Percentiles rank a stretch among this genome's conserved stretches.
Conservation (phyloP, 225 moss, liverwort and hornwort species). For the Polytrichum commune region DNA sequence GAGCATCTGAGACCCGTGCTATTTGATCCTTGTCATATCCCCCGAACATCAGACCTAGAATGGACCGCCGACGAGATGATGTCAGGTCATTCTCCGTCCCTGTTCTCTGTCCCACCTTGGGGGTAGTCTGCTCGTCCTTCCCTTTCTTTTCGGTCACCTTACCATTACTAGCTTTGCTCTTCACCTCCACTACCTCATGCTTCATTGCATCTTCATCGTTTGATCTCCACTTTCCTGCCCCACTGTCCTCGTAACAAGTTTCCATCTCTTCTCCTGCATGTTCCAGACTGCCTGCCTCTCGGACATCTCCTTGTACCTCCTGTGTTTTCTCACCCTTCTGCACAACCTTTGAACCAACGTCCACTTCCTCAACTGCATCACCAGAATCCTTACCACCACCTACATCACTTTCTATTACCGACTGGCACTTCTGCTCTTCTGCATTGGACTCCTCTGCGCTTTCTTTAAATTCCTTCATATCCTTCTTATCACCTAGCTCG, state of each 20-base stretch:
- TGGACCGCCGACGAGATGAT: constrained; percentile 5
- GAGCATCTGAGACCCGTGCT: constrained; percentile 1
- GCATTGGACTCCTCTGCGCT: neutral
- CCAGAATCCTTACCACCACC: neutral
- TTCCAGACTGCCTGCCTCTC: neutral
- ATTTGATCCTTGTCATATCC: constrained; percentile 13
- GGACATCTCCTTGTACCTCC: neutral
- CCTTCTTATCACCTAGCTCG: constrained; percentile 27
- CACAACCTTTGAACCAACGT: neutral
- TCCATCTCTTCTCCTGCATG: neutral
- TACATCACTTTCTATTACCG: neutral
- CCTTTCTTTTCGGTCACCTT: neutral
- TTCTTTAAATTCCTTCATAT: constrained; percentile 18
- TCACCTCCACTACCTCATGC: neutral
- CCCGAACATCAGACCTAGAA: constrained; percentile 6
- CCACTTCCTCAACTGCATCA: constrained; percentile 3
- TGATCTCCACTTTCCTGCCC: neutral
- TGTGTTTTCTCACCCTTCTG: neutral
- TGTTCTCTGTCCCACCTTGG: constrained; percentile 3
- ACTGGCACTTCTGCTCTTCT: constrained; percentile 3
- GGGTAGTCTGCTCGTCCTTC: constrained; percentile 6
- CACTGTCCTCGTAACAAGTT: neutral
- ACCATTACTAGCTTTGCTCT: neutral
- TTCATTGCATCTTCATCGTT: neutral
- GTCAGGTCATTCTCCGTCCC: constrained; percentile 1